Base-by-base conservation (phyloP, 441 rosid species). In the Biscutella laevigata region DNA sequence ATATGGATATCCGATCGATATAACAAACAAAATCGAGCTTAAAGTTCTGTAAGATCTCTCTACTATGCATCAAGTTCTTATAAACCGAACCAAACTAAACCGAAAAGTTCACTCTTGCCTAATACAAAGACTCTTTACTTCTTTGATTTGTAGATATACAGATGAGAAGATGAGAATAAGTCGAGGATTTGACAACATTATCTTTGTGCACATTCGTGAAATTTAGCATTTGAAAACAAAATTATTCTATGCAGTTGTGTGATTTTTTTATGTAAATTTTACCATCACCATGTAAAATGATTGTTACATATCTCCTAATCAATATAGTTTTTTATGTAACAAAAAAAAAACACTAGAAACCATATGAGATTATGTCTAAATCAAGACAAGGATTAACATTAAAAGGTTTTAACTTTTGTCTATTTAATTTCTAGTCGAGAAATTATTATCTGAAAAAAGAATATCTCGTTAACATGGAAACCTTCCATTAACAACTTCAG, bases 151-250 rank as follows among this genome's bases (percentile, higher is more conserved):
- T 80, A 90, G 95, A 32, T 85, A 83, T 4, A 62, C 61, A 7
- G 96, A 91, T 52, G 85, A 74, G 59, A 85, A 80, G 72, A 67
- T 85, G 66, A 81, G 98, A 66, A 77, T 91, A 22, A 81, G 82
- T 47, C 62, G 74, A 14, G 98, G 95, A 7, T 81, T 80, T 70
- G 80, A 71, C 27, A 68, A 74, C 37, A 77, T 83, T 41, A 34
- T 79, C 12, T 91, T 87, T 8, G 96, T 91, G 55, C 95, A 87
- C 42, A 42, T 79, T 4, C 76, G 59, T 34, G 69, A 64, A 14
- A 42, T 34, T 20, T 64, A 57, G 68, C 20, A n/a, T 45, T 25
- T 1, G 8, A 6, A 5, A 5, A 25, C 4, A 25, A 25, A n/a
- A n/a, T n/a, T n/a, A n/a, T n/a, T n/a, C n/a, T n/a, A n/a, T n/a